These are phyloP conservation scores for Scorias spongiosa DNA, from an alignment of 2,329 filamentous ascomycete genomes.

Conservation along the genomic window DNA sequence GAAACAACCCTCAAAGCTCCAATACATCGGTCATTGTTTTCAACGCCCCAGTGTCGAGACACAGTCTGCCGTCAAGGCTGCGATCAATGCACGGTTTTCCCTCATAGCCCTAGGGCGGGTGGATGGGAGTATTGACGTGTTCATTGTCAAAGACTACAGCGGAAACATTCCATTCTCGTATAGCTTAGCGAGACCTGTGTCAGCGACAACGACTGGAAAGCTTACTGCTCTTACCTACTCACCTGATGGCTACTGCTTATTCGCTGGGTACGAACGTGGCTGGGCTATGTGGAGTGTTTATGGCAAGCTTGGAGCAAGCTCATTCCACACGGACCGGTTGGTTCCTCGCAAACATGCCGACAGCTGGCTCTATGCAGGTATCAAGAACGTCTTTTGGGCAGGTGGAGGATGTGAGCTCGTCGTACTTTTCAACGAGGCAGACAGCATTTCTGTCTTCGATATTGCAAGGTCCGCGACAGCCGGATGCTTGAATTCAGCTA, in stretches of 20 bases:
- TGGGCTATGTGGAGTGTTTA: conserved; percentile 98
- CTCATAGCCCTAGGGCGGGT: conserved; percentile 73
- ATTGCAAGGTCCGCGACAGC: conserved; percentile 90
- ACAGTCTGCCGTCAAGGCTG: conserved; percentile 53
- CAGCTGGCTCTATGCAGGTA: conserved; percentile 59
- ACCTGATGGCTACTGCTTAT: conserved; percentile 89
- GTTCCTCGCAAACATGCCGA: conserved; percentile 57
- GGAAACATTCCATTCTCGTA: conserved; percentile 87
- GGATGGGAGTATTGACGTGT: conserved; percentile 72
- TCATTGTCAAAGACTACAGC: conserved; percentile 80
- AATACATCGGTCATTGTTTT: conserved; percentile 87
- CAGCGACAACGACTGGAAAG: conserved; percentile 49
- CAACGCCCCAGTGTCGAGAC: conserved; percentile 50
- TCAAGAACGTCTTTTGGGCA: conserved; percentile 69
- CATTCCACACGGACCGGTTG: conserved; percentile 55
- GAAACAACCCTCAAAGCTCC: conserved; percentile 39
- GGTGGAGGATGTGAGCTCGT: conserved; percentile 77
- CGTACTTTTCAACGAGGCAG: conserved; percentile 42
- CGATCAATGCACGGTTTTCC: conserved; percentile 91
- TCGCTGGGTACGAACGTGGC: conserved; percentile 79
- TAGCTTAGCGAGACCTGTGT: conserved; percentile 54
- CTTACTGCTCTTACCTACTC: conserved; percentile 72
- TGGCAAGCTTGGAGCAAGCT: conserved; percentile 74
- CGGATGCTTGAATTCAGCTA: conserved; percentile 80
- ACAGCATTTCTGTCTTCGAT: conserved; percentile 77